These are phyloP conservation scores for Plantago ovata DNA, from an alignment of 257 asterid species.

Conservation along the genomic window DNA sequence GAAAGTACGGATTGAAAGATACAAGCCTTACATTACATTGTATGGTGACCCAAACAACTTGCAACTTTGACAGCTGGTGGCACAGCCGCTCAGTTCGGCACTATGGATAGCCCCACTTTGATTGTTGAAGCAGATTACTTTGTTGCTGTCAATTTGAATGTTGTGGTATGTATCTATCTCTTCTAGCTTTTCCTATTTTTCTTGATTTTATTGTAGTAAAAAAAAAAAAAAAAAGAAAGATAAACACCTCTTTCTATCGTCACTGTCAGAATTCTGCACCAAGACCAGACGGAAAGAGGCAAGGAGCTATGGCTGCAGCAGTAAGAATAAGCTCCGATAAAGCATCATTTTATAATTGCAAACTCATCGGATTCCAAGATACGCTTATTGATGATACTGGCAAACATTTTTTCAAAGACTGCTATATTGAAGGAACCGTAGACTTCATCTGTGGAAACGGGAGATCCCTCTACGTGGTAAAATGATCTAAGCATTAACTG, in stretches of 20 bases:
- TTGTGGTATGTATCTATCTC: conserved; percentile 40
- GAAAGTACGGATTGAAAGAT: conserved; percentile 34
- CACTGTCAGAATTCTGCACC: conserved; percentile 56
- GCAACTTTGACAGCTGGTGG: conserved; percentile 35
- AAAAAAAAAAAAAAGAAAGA: no score
- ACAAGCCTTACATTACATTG: conserved; percentile 49
- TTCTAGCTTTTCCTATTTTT: not conserved
- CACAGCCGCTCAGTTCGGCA: conserved; percentile 47
- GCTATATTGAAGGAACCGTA: conserved; percentile 77
- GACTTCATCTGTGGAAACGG: conserved; percentile 85
- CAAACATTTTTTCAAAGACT: conserved; percentile 66
- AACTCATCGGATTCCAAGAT: conserved; percentile 68
- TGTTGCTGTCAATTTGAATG: conserved; percentile 43
- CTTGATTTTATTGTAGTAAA: no score
- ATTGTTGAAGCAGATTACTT: conserved; percentile 49
- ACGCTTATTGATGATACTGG: conserved; percentile 67
- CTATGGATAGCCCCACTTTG: conserved; percentile 56
- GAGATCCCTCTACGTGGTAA: conserved; percentile 5
- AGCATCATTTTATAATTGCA: conserved; percentile 59
- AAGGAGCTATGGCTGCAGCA: conserved; percentile 56
- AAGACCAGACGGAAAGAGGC: conserved; percentile 42
- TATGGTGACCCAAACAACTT: conserved; percentile 46
- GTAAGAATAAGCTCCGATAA: conserved; percentile 51
- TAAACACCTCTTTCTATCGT: no score
- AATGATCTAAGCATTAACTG: not conserved